Evolutionary conservation across 108 stramenopile species (phyloP).

Genomic region (Fragilariopsis cylindrus): DNA sequence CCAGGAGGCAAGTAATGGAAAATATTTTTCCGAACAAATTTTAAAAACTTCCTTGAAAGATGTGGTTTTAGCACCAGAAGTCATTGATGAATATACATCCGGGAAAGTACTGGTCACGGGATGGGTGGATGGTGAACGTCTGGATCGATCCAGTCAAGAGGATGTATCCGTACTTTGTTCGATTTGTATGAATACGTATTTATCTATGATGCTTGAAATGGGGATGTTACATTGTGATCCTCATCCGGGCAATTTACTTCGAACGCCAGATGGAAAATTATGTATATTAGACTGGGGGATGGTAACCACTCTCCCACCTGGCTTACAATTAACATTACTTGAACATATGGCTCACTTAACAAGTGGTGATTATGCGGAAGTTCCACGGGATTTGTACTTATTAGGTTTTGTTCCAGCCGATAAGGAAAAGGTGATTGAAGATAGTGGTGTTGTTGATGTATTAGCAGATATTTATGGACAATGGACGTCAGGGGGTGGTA

Average conservation of each 20-base stretch:
- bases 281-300: constrained; percentile 97
- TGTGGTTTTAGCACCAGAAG: constrained; percentile 78
- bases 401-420: constrained; percentile 88
- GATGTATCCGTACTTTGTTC: constrained; percentile 82
- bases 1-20: constrained; percentile 86
- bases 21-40: constrained; percentile 68
- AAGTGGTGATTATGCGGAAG: constrained; percentile 87
- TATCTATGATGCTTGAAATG: constrained; percentile 85
- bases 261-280: constrained; percentile 88
- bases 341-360: constrained; percentile 96
- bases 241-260: constrained; percentile 57
- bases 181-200: constrained; percentile 90
- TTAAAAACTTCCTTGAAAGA: constrained; percentile 65
- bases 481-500: constrained; percentile 90
- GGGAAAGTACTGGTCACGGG: constrained; percentile 84
- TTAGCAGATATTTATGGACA: constrained; percentile 88
- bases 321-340: constrained; percentile 85
- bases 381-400: constrained; percentile 85
- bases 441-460: constrained; percentile 86
- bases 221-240: constrained; percentile 67
- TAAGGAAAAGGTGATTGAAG: constrained; percentile 76
- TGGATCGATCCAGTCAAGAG: constrained; percentile 73
- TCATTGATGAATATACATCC: constrained; percentile 74
- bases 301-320: constrained; percentile 83
- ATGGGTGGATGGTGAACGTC: constrained; percentile 93